Evolutionary conservation across 495 filamentous ascomycete species (phyloP), one percentile per base, ranked within the genome.

Genomic region (Podospora conica): DNA sequence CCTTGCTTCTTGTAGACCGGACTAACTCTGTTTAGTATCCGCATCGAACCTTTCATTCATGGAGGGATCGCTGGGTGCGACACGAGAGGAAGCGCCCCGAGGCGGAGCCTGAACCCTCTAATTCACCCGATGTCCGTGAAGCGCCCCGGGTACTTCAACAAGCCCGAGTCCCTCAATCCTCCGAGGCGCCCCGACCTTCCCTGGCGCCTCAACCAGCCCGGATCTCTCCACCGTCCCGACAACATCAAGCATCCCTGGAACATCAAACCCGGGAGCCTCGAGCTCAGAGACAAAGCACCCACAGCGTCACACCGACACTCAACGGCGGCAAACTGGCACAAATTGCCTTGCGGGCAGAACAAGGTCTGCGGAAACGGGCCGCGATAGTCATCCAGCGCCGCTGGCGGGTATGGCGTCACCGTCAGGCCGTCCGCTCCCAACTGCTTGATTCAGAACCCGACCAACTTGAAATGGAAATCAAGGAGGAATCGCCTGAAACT

Each of bases 61-160:
- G 77, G 77, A 71, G 76, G 31, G 66, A 71, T 58, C 72, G 76
- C n/a, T 78, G 67, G 65, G 21, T 75, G 10, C 21, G 63, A 31
- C 24, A 40, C n/a, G 24, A 10, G 22, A 25, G 28, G 29, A 22
- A n/a, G n/a, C n/a, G 9, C 5, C n/a, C n/a, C 12, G 3, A 29
- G 9, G n/a, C 65, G 18, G 9, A 27, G 20, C 12, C 28, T 10
- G 58, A 27, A 15, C 3, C 12, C 15, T 40, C 33, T 40, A 15
- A 15, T 40, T 15, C 2, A 40, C 12, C 33, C 12, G 33, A 4
- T 18, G 15, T 5, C 18, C 12, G 3, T 40, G 22, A 5, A 21
- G 10, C 29, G 9, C 53, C 22, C n/a, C 40, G 20, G 20, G 18
- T 57, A 11, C 33, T 15, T 18, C 33, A 1, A 28, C 9, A n/a